Evolutionary conservation across 768 basidiomycete genomes (phyloP), one percentile per base, ranked within the genome.

Genomic region (Suillus lakei): DNA sequence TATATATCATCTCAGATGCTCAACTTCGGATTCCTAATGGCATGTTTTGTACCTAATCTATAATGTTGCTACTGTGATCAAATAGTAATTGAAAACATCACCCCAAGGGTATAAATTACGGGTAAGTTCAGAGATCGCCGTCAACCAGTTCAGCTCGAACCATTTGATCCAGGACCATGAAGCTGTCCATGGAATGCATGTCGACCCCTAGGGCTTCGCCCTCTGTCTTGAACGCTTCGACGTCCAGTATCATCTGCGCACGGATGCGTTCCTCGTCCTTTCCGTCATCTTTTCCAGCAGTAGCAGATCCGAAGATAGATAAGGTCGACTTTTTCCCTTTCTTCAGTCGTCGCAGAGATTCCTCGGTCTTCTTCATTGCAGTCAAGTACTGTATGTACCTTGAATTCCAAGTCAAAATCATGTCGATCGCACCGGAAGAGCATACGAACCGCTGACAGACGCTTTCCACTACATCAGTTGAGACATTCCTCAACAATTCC

Each of bases 301-400:
- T 74, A 4, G 83, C 68, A 56, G 79, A 81, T 34, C 91, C 86
- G 70, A 99, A 98, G 30, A 98, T 81, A 4, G 93, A 93, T 75
- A 94, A 92, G 0, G 88, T 82, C 0, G 82, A 80, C 69, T 91
- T 93, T 72, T 93, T 94, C 51, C 92, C 91, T 75, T 93, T 97
- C 73, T 96, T 95, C 70, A 97, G 83, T 43, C 92, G 86, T 44
- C 91, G 84, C 30, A 99, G 80, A 13, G 93, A 91, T 73, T 96
- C 95, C 68, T 98, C 95, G 9, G 94, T 94, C 81, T 97, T 97
- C 76, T 89, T 92, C 86, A 96, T 95, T 1, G 88, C 86, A 12
- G 88, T 83, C 28, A 99, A 82, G 72, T 93, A 91, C 63, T 85
- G 84, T 15, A 91, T 87, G 75, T 97, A 98, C 71, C 94, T 95